Evolutionary conservation across 192 early-diverging fungal genomes (phyloP).

Genomic region (Diversispora eburnea): DNA sequence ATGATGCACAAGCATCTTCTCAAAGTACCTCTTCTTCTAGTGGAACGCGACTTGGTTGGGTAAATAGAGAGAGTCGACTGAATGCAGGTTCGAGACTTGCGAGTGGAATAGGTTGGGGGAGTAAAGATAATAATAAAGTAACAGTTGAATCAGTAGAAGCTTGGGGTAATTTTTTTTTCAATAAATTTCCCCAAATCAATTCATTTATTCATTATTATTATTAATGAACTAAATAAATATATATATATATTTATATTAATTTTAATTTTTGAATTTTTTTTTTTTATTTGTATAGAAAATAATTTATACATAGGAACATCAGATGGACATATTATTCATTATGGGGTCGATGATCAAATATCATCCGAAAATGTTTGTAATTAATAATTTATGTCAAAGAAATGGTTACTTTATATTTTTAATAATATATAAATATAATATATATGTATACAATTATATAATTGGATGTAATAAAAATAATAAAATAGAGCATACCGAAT

Average conservation of each 20-base stretch:
- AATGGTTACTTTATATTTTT: too few relatives aligned
- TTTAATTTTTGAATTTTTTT: neutral
- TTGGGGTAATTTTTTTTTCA: constrained; percentile 37
- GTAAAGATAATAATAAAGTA: constrained; percentile 28
- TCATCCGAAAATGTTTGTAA: constrained; percentile 39
- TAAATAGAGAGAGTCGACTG: constrained; percentile 11
- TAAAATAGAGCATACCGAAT: constrained; percentile 34
- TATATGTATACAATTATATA: neutral
- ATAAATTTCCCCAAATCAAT: neutral
- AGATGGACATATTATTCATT: constrained; percentile 69
- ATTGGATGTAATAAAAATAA: neutral
- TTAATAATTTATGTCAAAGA: too few relatives aligned
- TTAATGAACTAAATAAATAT: too few relatives aligned
- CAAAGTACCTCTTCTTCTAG: constrained; percentile 28
- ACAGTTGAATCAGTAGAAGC: constrained; percentile 47
- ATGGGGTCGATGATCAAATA: constrained; percentile 50
- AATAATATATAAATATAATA: neutral
- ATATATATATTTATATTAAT: too few relatives aligned
- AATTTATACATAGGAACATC: constrained; percentile 74
- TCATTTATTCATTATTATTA: neutral
- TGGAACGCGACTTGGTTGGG: constrained; percentile 2
- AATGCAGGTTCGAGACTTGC: constrained; percentile 27
- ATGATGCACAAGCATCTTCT: constrained; percentile 33
- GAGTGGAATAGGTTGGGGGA: constrained; percentile 38
- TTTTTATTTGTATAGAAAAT: constrained; percentile 49